Percentiles rank a stretch among this genome's conserved stretches.
Evolutionary conservation across 306 rosid species (phyloP).

Genomic region (Trifolium repens): DNA sequence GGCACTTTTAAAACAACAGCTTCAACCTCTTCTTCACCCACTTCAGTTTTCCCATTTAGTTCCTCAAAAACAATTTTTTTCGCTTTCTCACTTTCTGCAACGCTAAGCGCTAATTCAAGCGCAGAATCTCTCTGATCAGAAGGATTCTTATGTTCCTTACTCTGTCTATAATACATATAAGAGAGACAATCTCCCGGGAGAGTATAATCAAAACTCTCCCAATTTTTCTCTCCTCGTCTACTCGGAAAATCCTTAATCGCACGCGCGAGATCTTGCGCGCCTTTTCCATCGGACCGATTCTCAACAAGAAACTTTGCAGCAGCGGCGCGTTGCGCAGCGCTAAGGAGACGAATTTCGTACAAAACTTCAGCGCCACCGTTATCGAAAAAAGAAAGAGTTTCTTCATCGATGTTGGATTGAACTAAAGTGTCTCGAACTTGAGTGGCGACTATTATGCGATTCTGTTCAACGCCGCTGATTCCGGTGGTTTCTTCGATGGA

Average conservation of each 20-base stretch:
- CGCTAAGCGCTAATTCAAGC: constrained; percentile 61
- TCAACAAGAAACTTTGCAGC: constrained; percentile 63
- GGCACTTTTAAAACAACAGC: not conserved
- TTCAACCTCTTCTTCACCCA: constrained; percentile 5
- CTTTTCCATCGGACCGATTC: constrained; percentile 53
- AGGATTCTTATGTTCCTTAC: constrained; percentile 59
- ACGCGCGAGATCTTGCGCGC: constrained; percentile 71
- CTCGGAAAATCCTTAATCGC: constrained; percentile 79
- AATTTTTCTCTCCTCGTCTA: constrained; percentile 63
- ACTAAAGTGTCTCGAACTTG: constrained; percentile 80
- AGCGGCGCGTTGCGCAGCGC: constrained; percentile 60
- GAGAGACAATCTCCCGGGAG: constrained; percentile 77
- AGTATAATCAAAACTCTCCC: constrained; percentile 68
- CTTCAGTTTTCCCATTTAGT: constrained; percentile 8
- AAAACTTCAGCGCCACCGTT: constrained; percentile 66
- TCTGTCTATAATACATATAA: constrained; percentile 70
- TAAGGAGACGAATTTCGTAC: constrained; percentile 75
- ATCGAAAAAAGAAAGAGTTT: constrained; percentile 56
- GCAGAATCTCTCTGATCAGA: constrained; percentile 48
- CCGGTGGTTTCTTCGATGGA: constrained; percentile 78
- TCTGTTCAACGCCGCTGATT: constrained; percentile 75
- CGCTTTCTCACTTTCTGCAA: constrained; percentile 63
- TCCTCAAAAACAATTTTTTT: constrained; percentile 41
- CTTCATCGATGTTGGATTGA: constrained; percentile 56
- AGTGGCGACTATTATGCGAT: constrained; percentile 64